Percentiles rank a stretch among this genome's conserved stretches.
phyloP scores from a whole-genome alignment of 2,329 filamentous ascomycete species.

The Ramularia endophylla region DNA sequence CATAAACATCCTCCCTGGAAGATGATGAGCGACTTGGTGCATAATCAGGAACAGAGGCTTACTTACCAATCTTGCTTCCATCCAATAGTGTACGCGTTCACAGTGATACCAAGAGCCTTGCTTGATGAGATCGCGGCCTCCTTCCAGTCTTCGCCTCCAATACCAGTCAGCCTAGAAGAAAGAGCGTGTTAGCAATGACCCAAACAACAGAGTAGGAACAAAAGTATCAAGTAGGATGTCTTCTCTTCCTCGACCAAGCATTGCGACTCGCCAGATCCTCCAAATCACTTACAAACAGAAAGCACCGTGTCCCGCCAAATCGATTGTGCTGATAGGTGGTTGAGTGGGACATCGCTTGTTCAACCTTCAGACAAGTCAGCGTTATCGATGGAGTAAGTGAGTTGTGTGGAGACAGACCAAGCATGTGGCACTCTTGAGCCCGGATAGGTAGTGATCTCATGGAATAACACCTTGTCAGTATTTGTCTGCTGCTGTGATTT shows the following conservation, averaged over 20 bases:
- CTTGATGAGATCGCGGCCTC: slow-evolving; percentile 40
- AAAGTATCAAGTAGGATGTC: too few species aligned
- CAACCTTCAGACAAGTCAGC: slow-evolving; percentile 32
- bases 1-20: slow-evolving; percentile 51
- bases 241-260: too few species aligned
- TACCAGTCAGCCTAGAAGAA: slow-evolving; percentile 38
- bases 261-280: too few species aligned
- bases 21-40: too few species aligned
- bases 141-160: slow-evolving; percentile 53
- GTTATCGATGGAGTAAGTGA: too few species aligned
- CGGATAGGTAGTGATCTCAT: slow-evolving; percentile 46
- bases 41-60: too few species aligned
- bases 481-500: too few species aligned
- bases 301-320: slow-evolving; percentile 51
- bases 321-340: slow-evolving; percentile 50
- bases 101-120: slow-evolving; percentile 38
- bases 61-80: slow-evolving; percentile 48
- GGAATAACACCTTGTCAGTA: too few species aligned
- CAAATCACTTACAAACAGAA: slow-evolving; percentile 37
- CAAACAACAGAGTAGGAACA: too few species aligned
- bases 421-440: slow-evolving; percentile 57
- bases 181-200: too few species aligned
- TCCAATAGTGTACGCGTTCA: slow-evolving; percentile 50
- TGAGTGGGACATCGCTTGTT: slow-evolving; percentile 42
- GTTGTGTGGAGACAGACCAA: slow-evolving; percentile 31